phyloP scores from a whole-genome alignment of 2,329 filamentous ascomycete species.

The Diaporthe amygdali region DNA sequence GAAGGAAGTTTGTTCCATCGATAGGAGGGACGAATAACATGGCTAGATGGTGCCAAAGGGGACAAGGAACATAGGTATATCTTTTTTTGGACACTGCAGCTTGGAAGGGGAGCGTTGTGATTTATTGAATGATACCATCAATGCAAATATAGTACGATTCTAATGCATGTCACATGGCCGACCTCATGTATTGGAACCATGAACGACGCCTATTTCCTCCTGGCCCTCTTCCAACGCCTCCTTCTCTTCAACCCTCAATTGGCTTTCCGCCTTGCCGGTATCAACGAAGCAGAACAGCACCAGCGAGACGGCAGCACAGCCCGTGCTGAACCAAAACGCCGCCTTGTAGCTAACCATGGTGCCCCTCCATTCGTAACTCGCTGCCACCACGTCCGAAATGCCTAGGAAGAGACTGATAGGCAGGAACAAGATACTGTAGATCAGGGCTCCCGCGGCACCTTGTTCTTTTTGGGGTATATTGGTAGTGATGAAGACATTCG shows the following conservation, averaged over 20 bases:
- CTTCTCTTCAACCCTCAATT: conserved; percentile 64
- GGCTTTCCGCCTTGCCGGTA: conserved; percentile 59
- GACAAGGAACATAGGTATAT: not conserved
- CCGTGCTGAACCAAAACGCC: conserved; percentile 71
- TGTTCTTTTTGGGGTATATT: conserved; percentile 70
- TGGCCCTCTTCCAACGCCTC: conserved; percentile 45
- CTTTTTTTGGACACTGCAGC: not conserved
- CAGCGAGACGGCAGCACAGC: conserved; percentile 56
- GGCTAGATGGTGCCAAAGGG: not conserved
- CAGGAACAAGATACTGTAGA: conserved; percentile 74
- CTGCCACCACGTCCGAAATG: conserved; percentile 68
- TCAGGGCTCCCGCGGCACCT: conserved; percentile 73
- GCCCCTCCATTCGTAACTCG: conserved; percentile 40
- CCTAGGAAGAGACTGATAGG: conserved; percentile 76
- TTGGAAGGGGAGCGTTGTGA: not conserved
- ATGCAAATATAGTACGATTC: not conserved
- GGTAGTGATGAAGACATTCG: conserved; percentile 80
- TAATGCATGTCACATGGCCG: not conserved
- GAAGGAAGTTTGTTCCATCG: conserved; percentile 22
- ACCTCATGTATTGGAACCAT: not conserved
- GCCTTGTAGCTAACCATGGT: conserved; percentile 62
- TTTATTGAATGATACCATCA: conserved; percentile 12
- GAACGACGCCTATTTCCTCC: conserved; percentile 21
- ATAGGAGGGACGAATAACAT: not conserved
- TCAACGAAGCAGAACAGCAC: conserved; percentile 61